phyloP scores from a whole-genome alignment of 2,329 filamentous ascomycete genomes.

The Aspergillus udagawae region DNA sequence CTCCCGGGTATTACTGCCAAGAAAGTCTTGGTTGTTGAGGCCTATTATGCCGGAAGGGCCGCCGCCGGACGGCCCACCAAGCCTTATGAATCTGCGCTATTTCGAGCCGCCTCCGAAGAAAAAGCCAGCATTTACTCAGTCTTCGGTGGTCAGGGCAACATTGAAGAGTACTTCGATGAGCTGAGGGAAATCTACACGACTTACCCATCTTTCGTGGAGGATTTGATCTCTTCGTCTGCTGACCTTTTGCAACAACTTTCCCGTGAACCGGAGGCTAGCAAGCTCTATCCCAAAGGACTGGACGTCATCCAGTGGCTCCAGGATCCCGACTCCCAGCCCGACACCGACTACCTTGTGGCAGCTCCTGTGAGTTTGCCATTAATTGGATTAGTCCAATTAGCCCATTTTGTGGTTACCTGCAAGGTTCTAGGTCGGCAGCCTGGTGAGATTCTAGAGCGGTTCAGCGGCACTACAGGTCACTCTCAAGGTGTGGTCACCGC shows the following conservation, averaged over 20 bases:
- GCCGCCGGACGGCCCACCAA: constrained; percentile 83
- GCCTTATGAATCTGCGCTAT: constrained; percentile 86
- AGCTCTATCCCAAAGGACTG: constrained; percentile 95
- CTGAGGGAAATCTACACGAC: constrained; percentile 85
- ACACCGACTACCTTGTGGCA: constrained; percentile 89
- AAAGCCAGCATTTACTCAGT: constrained; percentile 86
- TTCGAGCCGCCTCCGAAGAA: constrained; percentile 80
- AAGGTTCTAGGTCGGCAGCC: constrained; percentile 86
- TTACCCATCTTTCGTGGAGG: constrained; percentile 85
- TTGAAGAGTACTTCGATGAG: constrained; percentile 99
- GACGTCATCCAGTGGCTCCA: constrained; percentile 93
- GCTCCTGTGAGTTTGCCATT: constrained; percentile 93
- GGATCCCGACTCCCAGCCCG: constrained; percentile 82
- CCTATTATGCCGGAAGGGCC: constrained; percentile 86
- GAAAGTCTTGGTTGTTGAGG: constrained; percentile 82
- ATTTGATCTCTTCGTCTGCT: constrained; percentile 75
- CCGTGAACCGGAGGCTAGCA: constrained; percentile 79
- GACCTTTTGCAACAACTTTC: constrained; percentile 83
- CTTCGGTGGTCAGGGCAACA: constrained; percentile 96
- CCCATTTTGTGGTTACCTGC: constrained; percentile 93
- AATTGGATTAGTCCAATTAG: constrained; percentile 92
- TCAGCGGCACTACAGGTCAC: constrained; percentile 88
- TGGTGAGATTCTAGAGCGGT: constrained; percentile 76
- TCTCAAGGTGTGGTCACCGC: constrained; percentile 95
- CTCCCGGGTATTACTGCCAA: constrained; percentile 89